Evolutionary conservation across 805 yeast species (phyloP).

Genomic region (Vanderwaltozyma yarrowii): DNA sequence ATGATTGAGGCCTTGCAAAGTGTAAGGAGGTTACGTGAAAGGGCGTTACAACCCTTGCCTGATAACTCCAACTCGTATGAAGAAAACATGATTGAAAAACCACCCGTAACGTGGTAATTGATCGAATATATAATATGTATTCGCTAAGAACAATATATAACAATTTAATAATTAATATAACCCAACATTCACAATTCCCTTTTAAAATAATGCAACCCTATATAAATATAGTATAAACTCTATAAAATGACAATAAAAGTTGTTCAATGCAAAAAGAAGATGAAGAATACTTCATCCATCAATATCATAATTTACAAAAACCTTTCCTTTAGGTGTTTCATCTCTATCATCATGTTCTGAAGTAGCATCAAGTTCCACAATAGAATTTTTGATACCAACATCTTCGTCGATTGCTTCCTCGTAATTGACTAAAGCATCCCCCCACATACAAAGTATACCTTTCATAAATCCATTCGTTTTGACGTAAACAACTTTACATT

Average conservation of each 20-base stretch:
- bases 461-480: slow-evolving; percentile 35
- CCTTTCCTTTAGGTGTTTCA: neutral
- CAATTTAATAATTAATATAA: no score
- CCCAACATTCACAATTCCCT: no score
- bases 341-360: neutral
- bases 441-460: slow-evolving; percentile 55
- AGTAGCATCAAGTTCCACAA: neutral
- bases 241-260: no score
- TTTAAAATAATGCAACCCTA: no score
- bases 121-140: no score
- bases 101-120: neutral
- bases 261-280: no score
- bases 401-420: neutral
- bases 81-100: neutral
- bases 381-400: neutral
- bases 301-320: neutral
- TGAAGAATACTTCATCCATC: no score
- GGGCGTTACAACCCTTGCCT: slow-evolving; percentile 16
- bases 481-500: slow-evolving; percentile 38
- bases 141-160: no score
- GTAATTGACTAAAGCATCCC: slow-evolving; percentile 33
- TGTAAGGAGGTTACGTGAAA: slow-evolving; percentile 47
- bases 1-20: slow-evolving; percentile 66
- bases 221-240: no score
- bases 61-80: neutral